Conservation (phyloP, 2,329 filamentous ascomycete genomes). For the Cladosporium sp. region DNA sequence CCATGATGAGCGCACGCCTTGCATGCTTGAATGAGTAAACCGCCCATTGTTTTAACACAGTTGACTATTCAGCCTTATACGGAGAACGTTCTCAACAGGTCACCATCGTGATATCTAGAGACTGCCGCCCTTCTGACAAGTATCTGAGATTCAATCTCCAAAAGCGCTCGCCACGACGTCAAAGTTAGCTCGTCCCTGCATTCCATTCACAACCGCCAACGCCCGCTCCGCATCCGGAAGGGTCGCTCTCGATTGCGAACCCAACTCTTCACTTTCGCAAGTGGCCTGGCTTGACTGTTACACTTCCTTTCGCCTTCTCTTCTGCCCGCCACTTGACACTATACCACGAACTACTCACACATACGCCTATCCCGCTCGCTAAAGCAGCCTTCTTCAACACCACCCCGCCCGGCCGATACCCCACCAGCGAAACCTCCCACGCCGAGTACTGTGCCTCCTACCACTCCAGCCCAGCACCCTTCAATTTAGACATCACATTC, state of each 20-base stretch:
- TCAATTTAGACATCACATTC: not conserved
- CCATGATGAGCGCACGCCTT: not conserved
- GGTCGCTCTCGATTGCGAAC: not conserved
- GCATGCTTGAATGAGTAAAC: not conserved
- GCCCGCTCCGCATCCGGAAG: constrained; percentile 1
- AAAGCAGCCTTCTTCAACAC: not conserved
- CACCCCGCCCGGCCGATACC: not conserved
- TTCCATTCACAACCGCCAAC: not conserved
- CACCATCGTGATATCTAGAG: not conserved
- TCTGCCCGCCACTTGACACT: not conserved
- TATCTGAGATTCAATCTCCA: too few relatives aligned
- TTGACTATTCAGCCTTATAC: not conserved
- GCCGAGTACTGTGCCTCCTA: not conserved
- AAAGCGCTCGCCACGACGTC: not conserved
- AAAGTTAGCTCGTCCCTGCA: constrained; percentile 8
- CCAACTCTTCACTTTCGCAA: not conserved
- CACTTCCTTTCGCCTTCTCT: not conserved
- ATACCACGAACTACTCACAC: not conserved
- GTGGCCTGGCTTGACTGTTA: not conserved
- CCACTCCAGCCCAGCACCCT: not conserved
- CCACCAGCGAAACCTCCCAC: not conserved
- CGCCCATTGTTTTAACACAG: not conserved
- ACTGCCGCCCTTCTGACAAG: not conserved
- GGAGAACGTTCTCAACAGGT: not conserved
- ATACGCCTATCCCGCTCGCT: not conserved